These are phyloP conservation scores for Aspergillus ibericus DNA, from an alignment of 2,329 filamentous ascomycete genomes.

Conservation along the genomic window DNA sequence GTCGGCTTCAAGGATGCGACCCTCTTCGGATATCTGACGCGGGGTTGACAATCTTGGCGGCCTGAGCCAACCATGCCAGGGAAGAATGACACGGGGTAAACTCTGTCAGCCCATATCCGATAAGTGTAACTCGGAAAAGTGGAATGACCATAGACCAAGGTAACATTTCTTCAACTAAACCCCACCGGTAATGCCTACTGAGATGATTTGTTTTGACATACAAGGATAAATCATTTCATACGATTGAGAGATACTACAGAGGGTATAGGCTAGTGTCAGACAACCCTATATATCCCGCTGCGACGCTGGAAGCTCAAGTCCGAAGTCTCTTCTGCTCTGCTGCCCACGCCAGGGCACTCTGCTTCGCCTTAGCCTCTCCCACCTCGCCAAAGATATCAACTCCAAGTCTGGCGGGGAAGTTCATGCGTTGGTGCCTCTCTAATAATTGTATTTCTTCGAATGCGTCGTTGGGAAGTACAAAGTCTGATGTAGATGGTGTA, in stretches of 20 bases:
- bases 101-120: not conserved
- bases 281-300: too few relatives aligned
- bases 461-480: not conserved
- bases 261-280: too few relatives aligned
- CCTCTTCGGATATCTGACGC: not conserved
- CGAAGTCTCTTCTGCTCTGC: slow-evolving; percentile 7
- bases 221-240: too few relatives aligned
- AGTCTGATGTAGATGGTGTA: too few relatives aligned
- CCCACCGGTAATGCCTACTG: too few relatives aligned
- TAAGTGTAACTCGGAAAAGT: not conserved
- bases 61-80: not conserved
- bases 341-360: slow-evolving; percentile 9
- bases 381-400: slow-evolving; percentile 19
- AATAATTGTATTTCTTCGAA: slow-evolving; percentile 14
- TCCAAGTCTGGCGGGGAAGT: slow-evolving; percentile 16
- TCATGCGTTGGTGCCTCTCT: slow-evolving; percentile 16
- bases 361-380: slow-evolving; percentile 12
- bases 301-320: too few relatives aligned
- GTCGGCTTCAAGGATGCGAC: not conserved
- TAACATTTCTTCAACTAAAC: not conserved
- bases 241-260: too few relatives aligned
- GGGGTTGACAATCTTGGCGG: not conserved
- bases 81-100: too few relatives aligned
- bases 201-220: too few relatives aligned
- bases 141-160: not conserved